Evolutionary conservation across 768 basidiomycete genomes (phyloP).

Genomic region (Inosperma sp.): DNA sequence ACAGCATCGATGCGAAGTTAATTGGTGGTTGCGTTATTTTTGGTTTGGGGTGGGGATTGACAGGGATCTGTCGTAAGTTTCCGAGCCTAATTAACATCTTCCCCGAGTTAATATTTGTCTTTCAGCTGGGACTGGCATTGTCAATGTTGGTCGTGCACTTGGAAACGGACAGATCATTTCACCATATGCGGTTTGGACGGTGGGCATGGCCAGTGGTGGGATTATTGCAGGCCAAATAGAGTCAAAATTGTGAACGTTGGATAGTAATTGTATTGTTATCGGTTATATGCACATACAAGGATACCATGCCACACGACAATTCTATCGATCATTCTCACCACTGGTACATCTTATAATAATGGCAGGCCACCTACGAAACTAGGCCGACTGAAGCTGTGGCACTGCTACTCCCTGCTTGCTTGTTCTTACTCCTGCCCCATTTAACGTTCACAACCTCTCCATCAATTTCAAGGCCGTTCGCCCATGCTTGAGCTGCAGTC

Average conservation of each 20-base stretch:
- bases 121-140: constrained; percentile 57
- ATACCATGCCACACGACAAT: too few species aligned
- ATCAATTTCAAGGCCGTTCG: constrained; percentile 86
- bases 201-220: constrained; percentile 37
- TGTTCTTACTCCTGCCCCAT: constrained; percentile 75
- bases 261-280: not conserved
- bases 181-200: constrained; percentile 39
- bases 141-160: constrained; percentile 53
- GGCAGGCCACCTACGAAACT: too few species aligned
- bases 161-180: constrained; percentile 30
- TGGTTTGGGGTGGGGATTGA: constrained; percentile 58
- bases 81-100: not conserved
- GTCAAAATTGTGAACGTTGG: not conserved
- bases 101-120: constrained; percentile 9
- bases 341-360: too few species aligned
- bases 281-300: not conserved
- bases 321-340: too few species aligned
- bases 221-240: constrained; percentile 26
- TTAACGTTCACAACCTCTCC: constrained; percentile 68
- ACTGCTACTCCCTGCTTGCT: constrained; percentile 10
- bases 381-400: constrained; percentile 4
- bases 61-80: constrained; percentile 58
- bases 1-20: constrained; percentile 44
- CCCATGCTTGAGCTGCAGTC: constrained; percentile 81
- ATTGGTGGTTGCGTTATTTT: constrained; percentile 51